A percentile compares a stretch with the other conserved stretches of the same genome.
phyloP scores from a whole-genome alignment of 805 yeast genomes.

The Grigorovia humatica region DNA sequence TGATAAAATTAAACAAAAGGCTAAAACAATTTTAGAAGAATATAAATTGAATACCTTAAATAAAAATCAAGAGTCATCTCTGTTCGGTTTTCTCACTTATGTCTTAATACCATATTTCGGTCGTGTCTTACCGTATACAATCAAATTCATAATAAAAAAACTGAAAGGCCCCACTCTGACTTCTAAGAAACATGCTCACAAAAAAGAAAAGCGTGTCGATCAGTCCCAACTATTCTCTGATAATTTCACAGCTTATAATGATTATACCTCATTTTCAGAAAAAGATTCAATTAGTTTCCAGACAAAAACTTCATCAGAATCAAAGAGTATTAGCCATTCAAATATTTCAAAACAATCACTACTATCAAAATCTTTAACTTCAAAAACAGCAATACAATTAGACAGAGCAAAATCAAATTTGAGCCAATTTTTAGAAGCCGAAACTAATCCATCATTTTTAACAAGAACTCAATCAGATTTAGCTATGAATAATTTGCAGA shows the following conservation, averaged over 20 bases:
- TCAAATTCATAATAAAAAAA: conserved; percentile 36
- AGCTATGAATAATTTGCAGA: conserved; percentile 21
- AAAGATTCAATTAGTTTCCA: not conserved
- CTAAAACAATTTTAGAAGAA: conserved; percentile 10
- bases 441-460: conserved; percentile 12
- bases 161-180: conserved; percentile 39
- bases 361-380: conserved; percentile 1
- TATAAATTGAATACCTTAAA: conserved; percentile 18
- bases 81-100: conserved; percentile 40
- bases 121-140: conserved; percentile 37
- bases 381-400: conserved; percentile 4
- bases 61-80: conserved; percentile 30
- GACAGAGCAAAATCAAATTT: conserved; percentile 19
- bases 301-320: not conserved
- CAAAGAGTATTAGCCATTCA: not conserved
- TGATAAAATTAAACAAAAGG: conserved; percentile 1
- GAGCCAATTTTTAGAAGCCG: conserved; percentile 18
- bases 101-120: conserved; percentile 46
- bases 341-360: conserved; percentile 2
- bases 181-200: conserved; percentile 7
- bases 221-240: not conserved
- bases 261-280: not conserved
- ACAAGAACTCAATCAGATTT: conserved; percentile 23
- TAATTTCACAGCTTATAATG: not conserved
- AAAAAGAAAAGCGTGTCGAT: not conserved